A percentile compares a stretch with the other conserved stretches of the same genome.
These are phyloP conservation scores for Calendula officinalis DNA, from an alignment of 129 eudicot species.

Conservation along the genomic window DNA sequence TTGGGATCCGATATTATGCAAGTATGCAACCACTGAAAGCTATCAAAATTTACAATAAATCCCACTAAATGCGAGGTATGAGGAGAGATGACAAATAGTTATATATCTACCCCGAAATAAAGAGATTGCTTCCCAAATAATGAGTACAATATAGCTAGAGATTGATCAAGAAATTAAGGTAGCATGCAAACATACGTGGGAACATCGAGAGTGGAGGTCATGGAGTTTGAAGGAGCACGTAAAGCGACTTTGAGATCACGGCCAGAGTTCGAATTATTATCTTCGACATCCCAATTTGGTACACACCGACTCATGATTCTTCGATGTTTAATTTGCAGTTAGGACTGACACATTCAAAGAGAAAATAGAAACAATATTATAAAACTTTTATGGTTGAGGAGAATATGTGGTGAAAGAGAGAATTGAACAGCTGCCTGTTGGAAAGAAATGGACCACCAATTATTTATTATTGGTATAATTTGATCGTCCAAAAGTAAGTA, in stretches of 20 bases:
- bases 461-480: not conserved
- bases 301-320: constrained; percentile 63
- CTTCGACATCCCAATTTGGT: constrained; percentile 58
- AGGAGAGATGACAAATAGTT: too few species aligned
- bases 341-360: not conserved
- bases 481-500: not conserved
- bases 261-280: not conserved
- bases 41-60: too few species aligned
- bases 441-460: constrained; percentile 27
- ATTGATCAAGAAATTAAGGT: not conserved
- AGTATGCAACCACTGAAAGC: too few species aligned
- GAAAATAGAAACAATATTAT: not conserved
- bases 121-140: not conserved
- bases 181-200: constrained; percentile 17
- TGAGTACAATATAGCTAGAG: not conserved
- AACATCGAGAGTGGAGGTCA: constrained; percentile 21
- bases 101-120: too few species aligned
- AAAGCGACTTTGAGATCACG: constrained; percentile 4
- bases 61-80: too few species aligned
- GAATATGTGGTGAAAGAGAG: constrained; percentile 30
- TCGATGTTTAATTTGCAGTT: not conserved
- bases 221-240: constrained; percentile 23
- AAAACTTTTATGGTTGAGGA: not conserved
- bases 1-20: too few species aligned
- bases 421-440: constrained; percentile 33